phyloP scores from a whole-genome alignment of 106 monocot species.

The Dioscorea alata region DNA sequence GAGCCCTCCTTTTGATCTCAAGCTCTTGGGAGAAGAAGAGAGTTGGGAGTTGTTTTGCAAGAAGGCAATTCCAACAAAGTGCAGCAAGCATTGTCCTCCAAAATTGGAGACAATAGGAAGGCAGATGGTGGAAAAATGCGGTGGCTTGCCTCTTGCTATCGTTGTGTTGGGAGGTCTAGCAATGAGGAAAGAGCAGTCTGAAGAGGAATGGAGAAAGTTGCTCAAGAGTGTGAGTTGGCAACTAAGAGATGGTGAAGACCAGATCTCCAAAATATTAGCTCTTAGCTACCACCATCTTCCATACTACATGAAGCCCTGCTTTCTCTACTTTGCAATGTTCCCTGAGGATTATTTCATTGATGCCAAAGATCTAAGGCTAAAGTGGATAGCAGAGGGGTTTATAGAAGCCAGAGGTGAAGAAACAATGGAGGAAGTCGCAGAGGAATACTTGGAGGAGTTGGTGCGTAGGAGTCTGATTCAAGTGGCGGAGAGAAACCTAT shows the following conservation, averaged over 20 bases:
- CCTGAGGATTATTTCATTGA: slow-evolving; percentile 8
- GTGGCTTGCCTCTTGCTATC: slow-evolving; percentile 1
- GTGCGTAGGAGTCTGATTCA: neutral
- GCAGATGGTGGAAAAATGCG: slow-evolving; percentile 4
- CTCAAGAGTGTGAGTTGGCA: neutral
- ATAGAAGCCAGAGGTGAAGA: neutral
- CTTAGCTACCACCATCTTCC: slow-evolving; percentile 17
- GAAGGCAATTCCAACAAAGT: neutral
- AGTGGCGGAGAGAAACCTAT: neutral
- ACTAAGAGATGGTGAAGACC: neutral
- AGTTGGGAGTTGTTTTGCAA: slow-evolving; percentile 10
- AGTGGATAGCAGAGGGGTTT: slow-evolving; percentile 15
- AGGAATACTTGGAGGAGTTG: slow-evolving; percentile 19
- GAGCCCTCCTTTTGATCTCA: neutral
- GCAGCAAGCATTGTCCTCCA: neutral
- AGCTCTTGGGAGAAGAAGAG: neutral
- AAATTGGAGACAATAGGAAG: neutral
- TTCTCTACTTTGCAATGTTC: slow-evolving; percentile 7
- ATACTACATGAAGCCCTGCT: slow-evolving; percentile 7
- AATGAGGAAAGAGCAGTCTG: neutral
- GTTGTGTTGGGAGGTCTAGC: slow-evolving; percentile 7
- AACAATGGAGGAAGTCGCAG: slow-evolving; percentile 16
- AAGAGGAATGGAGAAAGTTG: neutral
- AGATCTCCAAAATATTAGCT: slow-evolving; percentile 1
- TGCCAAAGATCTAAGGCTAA: neutral